These are phyloP conservation scores for Penicillium occitanis DNA, from an alignment of 2,329 filamentous ascomycete genomes.

Conservation along the genomic window DNA sequence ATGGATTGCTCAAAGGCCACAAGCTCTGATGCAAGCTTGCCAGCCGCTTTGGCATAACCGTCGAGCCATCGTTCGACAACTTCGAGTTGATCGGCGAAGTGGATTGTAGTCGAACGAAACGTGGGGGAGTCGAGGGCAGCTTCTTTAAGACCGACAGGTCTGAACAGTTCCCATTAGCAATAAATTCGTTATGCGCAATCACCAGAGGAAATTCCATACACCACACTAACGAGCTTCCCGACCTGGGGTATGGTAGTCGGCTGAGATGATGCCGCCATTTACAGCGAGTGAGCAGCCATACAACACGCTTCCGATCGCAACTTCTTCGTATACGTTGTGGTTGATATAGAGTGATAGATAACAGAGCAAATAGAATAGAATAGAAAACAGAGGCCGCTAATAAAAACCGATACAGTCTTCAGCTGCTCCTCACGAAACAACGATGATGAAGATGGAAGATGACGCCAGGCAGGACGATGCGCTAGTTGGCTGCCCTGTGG, in stretches of 20 bases:
- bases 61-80: conserved; percentile 90
- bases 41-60: conserved; percentile 62
- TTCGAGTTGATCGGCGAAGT: conserved; percentile 91
- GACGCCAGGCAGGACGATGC: conserved; percentile 1
- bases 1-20: conserved; percentile 75
- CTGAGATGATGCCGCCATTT: conserved; percentile 38
- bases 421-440: background rate
- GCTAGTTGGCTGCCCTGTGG: conserved; percentile 5
- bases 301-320: background rate
- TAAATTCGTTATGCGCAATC: background rate
- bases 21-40: conserved; percentile 64
- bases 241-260: conserved; percentile 40
- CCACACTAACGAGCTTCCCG: conserved; percentile 49
- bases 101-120: conserved; percentile 80
- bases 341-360: background rate
- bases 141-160: conserved; percentile 86
- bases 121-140: conserved; percentile 94
- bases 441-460: conserved; percentile 1
- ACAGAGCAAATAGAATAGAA: no score
- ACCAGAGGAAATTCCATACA: conserved; percentile 35
- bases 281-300: conserved; percentile 15
- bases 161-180: conserved; percentile 29
- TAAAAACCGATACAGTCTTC: background rate
- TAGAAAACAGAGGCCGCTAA: background rate
- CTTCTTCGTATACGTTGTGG: background rate